Evolutionary conservation across 1,139 yeast genomes (phyloP).

Genomic region (Debaryomyces psychrophilus): DNA sequence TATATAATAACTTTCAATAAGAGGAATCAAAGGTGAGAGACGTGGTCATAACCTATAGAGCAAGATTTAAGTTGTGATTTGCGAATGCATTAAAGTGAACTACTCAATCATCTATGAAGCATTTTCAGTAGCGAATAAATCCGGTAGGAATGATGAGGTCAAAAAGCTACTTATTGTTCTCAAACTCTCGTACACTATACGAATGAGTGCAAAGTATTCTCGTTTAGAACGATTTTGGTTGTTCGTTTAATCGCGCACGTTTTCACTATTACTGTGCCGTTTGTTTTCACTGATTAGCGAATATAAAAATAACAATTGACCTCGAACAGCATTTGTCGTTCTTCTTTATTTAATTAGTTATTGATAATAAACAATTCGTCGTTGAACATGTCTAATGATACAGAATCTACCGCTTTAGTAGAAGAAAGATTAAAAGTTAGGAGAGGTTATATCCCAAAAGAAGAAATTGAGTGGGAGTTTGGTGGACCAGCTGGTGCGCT

Average conservation of each 20-base stretch:
- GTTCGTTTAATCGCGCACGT: not conserved
- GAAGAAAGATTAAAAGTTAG: not conserved
- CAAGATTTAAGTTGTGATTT: too few relatives aligned
- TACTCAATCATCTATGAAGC: too few relatives aligned
- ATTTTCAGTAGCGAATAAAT: too few relatives aligned
- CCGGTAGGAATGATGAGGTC: too few relatives aligned
- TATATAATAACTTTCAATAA: too few relatives aligned
- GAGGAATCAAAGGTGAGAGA: too few relatives aligned
- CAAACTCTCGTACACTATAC: not conserved
- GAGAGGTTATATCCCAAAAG: conserved; percentile 38
- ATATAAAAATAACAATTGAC: not conserved
- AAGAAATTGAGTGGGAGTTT: conserved; percentile 73
- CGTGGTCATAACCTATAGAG: too few relatives aligned
- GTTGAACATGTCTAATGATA: conserved; percentile 2
- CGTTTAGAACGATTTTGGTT: not conserved
- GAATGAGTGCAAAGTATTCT: not conserved
- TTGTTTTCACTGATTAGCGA: not conserved
- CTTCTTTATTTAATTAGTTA: not conserved
- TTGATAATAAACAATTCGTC: not conserved
- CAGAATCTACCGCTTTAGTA: not conserved
- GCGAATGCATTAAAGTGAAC: too few relatives aligned
- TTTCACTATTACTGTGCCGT: not conserved
- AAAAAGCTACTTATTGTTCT: too few relatives aligned
- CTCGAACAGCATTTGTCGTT: not conserved
- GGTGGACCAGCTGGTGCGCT: conserved; percentile 93